Conservation (phyloP, 2,329 filamentous ascomycete species). For the Cladosporium sp. region DNA sequence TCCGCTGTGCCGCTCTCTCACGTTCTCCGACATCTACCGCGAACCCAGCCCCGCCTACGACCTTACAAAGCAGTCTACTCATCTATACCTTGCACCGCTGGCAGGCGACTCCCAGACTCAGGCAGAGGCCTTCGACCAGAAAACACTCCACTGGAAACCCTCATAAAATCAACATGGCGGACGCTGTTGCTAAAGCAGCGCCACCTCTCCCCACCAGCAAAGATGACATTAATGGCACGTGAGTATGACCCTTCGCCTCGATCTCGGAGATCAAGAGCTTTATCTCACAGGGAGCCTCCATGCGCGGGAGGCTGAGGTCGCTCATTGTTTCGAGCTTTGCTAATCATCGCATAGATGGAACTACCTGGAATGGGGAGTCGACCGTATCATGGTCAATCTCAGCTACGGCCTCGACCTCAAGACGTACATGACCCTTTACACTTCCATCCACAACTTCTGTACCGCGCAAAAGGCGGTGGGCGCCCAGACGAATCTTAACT, state of each 20-base stretch:
- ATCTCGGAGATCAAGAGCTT: too few species aligned
- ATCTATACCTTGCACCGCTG: not conserved
- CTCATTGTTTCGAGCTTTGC: too few species aligned
- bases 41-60: not conserved
- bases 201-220: constrained; percentile 31
- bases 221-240: constrained; percentile 34
- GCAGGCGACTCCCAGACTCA: not conserved
- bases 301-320: too few species aligned
- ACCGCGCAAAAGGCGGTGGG: constrained; percentile 90
- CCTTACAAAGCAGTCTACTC: not conserved
- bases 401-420: constrained; percentile 91
- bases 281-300: too few species aligned
- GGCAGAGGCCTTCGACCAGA: not conserved
- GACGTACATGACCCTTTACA: constrained; percentile 97
- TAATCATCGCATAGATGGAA: constrained; percentile 50
- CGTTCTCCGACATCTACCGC: not conserved
- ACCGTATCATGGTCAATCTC: constrained; percentile 87
- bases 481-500: constrained; percentile 42
- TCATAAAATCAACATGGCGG: constrained; percentile 1
- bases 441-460: constrained; percentile 97
- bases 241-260: constrained; percentile 12
- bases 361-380: constrained; percentile 81
- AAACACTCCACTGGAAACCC: not conserved
- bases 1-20: not conserved
- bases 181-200: constrained; percentile 10